Base-by-base conservation (phyloP, 2,329 filamentous ascomycete genomes). In the Clarireedia sp. region DNA sequence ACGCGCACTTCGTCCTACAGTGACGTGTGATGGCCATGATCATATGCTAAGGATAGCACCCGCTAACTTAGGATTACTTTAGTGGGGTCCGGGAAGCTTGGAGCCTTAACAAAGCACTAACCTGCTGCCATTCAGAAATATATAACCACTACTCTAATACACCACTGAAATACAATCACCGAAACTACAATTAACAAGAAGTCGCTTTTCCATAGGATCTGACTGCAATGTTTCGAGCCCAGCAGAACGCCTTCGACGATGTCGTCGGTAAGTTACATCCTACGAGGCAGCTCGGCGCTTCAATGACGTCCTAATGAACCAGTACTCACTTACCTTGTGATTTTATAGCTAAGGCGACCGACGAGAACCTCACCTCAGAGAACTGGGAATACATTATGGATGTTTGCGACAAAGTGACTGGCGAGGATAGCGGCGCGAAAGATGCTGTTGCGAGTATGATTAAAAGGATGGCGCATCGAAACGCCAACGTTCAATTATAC, bases 301-400 rank as follows among this genome's bases (percentile, higher is more conserved):
- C 29, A 33, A 33, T 33, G 29, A 33, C 29, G 29, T 33, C 29
- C 29, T 33, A 12, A 10, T 33, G 29, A 33, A 33, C 29, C 8
- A 33, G 9, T 33, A 33, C 29, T n/a, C 59, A 57, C 62, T 64
- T 33, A 64, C 55, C 52, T 57, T 59, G 43, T 48, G 43, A 36
- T 17, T 51, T 17, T 65, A 63, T 66, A 86, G 85, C 82, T 67
- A 87, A 87, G 74, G 91, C 94, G 68, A 99, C 94, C 55, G 94
- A 99, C 73, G 94, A 99, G 79, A 99, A 96, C 73, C 81, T 97
- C 66, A 97, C 69, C 9, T 68, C 74, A 58, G 78, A 81, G 72
- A 87, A 87, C 70, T 88, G 85, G 85, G 85, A 87, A 69, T 85
- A 68, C 62, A 72, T 72, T 60, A 72, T 72, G 70, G 71, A 73